phyloP scores from a whole-genome alignment of 1,284 basidiomycete genomes.

The Ceratobasidium sp. region DNA sequence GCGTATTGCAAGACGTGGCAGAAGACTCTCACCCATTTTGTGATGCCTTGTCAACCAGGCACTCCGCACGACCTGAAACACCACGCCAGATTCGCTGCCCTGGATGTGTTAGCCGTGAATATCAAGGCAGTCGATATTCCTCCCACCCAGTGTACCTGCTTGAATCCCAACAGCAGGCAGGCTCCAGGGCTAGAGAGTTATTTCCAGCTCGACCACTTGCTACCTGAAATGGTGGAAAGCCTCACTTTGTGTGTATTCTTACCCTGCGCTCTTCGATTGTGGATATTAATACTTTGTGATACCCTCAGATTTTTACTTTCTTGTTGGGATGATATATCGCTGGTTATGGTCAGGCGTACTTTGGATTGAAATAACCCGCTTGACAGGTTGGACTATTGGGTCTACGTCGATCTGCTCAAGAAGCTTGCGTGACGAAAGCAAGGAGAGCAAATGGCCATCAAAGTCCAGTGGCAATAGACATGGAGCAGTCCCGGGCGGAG shows the following conservation, averaged over 20 bases:
- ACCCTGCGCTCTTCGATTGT: background rate
- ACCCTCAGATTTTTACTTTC: background rate
- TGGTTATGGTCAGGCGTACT: background rate
- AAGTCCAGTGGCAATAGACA: background rate
- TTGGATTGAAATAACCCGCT: background rate
- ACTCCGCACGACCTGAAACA: background rate
- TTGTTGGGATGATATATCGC: background rate
- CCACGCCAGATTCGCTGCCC: background rate
- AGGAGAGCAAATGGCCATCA: background rate
- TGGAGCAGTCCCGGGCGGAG: too few species aligned
- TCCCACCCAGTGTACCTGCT: background rate
- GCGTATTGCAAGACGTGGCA: background rate
- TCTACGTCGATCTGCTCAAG: background rate
- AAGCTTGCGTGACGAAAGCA: background rate
- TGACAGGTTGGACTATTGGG: constrained; percentile 3
- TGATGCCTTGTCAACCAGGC: background rate
- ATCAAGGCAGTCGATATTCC: background rate
- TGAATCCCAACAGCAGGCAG: background rate
- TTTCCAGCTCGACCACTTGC: background rate
- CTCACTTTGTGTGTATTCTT: background rate
- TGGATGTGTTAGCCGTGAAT: background rate
- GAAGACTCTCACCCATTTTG: background rate
- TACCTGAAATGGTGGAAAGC: background rate
- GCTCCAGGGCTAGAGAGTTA: background rate
- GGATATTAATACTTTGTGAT: background rate